Base-by-base conservation (phyloP, 2,329 filamentous ascomycete species). In the Fragosphaeria purpurea region DNA sequence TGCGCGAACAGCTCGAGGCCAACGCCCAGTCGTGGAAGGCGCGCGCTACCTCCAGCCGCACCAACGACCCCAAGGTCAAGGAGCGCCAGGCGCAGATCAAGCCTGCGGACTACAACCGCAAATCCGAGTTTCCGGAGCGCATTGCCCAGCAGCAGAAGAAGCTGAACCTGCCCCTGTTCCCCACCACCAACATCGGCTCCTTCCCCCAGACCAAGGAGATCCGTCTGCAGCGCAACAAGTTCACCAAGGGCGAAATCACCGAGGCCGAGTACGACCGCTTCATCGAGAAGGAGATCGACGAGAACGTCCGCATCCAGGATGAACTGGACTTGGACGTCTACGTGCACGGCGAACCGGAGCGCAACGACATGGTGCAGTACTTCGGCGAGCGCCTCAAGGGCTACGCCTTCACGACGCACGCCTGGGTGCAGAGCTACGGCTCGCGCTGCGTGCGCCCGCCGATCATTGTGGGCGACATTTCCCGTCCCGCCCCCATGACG, bases 341-440 rank as follows among this genome's bases (percentile, higher is more conserved):
- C 68, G 93, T 98, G 59, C 93, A 98, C 78, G 93, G 93, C 68
- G 93, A 98, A 81, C 93, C 93, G 54, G 93, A 98, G 83, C 89
- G 93, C 71, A 98, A 98, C 77, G 93, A 98, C 83, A 98, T 98
- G 93, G 93, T 98, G 49, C 93, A 98, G 75, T 98, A 96, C 84
- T 98, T 98, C 63, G 93, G 93, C 73, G 93, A 98, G 82, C 86
- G 88, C 65, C 80, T 98, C 57, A 82, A 94, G 64, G 93, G 93
- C 65, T 98, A 97, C 71, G 86, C 89, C 68, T 98, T 98, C 82
- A 98, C 93, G 69, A 97, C 91, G 70, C 87, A 96, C 76, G 93
- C 88, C 62, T 98, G 93, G 93, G 93, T 98, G 52, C 62, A 98
- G 81, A 88, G 82, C 63, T 98, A 98, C 73, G 93, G 93, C 65